Percentiles rank a stretch among this genome's conserved stretches.
These are phyloP conservation scores for Linnemannia zychae DNA, from an alignment of 192 early-diverging fungal species.

Conservation along the genomic window DNA sequence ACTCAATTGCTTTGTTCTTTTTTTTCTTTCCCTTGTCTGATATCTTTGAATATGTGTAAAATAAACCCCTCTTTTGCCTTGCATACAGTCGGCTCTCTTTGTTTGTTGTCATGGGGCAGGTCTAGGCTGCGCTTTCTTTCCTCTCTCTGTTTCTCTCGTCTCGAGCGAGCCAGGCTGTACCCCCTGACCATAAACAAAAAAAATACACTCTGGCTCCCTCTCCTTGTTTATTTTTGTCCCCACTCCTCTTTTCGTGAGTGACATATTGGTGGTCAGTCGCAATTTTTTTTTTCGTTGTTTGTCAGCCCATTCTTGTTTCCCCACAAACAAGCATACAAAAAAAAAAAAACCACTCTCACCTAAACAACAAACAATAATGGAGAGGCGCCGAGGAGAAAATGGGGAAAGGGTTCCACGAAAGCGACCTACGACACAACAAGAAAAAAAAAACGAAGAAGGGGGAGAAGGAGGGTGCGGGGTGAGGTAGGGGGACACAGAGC, in stretches of 20 bases:
- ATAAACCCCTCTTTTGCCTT: conserved; percentile 13
- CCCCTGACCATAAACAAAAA: not conserved
- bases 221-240: not conserved
- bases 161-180: not conserved
- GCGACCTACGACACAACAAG: too few relatives aligned
- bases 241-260: not conserved
- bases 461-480: too few relatives aligned
- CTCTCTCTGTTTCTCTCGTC: not conserved
- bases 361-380: not conserved
- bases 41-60: conserved; percentile 7
- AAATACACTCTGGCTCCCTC: not conserved
- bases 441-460: too few relatives aligned
- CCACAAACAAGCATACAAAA: not conserved
- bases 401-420: not conserved
- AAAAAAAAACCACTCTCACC: too few relatives aligned
- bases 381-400: not conserved
- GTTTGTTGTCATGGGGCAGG: not conserved
- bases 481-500: too few relatives aligned
- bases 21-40: not conserved
- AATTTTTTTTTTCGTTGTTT: too few relatives aligned
- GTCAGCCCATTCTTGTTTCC: conserved; percentile 7
- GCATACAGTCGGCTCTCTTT: not conserved
- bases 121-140: not conserved
- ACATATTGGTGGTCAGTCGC: too few relatives aligned
- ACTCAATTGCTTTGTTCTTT: not conserved